Evolutionary conservation across 2,329 filamentous ascomycete species (phyloP), one percentile per base, ranked within the genome.

Genomic region (Neonectria coccinea): DNA sequence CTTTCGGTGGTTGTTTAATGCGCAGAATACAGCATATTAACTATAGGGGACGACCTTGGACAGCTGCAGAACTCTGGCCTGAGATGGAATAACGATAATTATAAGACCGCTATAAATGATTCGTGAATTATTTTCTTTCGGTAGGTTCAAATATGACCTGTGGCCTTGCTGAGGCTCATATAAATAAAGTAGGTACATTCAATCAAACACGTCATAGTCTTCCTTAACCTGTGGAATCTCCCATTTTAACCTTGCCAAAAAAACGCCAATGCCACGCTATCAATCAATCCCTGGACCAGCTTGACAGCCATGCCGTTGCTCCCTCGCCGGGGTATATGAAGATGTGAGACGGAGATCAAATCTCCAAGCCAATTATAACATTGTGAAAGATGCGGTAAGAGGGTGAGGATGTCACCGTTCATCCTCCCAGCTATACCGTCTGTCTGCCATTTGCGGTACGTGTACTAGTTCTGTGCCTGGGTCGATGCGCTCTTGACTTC

Each of bases 361-460:
- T 58, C 48, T 27, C 59, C 52, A 36, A 11, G 36, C 25, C 44
- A 56, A 45, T 48, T 56, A 57, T 20, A 64, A 39, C 2, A 44
- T 39, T 31, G 42, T 56, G 53, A 56, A 50, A 36, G 27, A 48
- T 12, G 39, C 61, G 29, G 9, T 0, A 20, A 7, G 48, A 20
- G 12, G 5, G 10, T 27, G 12, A 7, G 20, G 6, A 27, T 16
- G 33, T 70, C 62, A 70, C 64, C 65, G 58, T 31, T 78, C 75
- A 5, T 81, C 77, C 67, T 86, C 84, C 84, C 84, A 86, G 66
- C 84, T 86, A 58, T 85, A 86, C 39, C 84, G 77, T 66, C 78
- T 81, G 33, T 80, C 80, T 3, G 84, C 82, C 60, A 83, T 72
- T 69, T 86, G 84, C 2, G 84, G 84, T 10, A 86, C 81, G 63